Evolutionary conservation across 495 filamentous ascomycete species (phyloP), one percentile per base, ranked within the genome.

Genomic region (Hypoxylon fragiforme): DNA sequence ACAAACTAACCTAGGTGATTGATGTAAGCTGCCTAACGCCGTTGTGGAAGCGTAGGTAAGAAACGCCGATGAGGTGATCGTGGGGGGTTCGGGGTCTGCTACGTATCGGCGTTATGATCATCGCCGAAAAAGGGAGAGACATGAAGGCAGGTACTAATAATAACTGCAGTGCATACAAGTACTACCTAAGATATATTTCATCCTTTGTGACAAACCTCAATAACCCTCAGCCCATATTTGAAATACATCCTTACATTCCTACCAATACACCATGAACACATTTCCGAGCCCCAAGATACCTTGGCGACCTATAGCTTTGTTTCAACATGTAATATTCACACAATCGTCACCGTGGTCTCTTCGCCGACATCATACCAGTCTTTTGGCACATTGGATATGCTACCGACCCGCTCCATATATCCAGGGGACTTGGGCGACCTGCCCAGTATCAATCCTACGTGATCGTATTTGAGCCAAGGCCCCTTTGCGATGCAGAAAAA

Each of bases 291-390:
- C n/a, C n/a, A n/a, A n/a, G n/a, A n/a, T n/a, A n/a, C n/a, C n/a
- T n/a, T n/a, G n/a, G n/a, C n/a, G n/a, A n/a, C n/a, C n/a, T n/a
- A n/a, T n/a, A n/a, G n/a, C 40, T 11, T 5, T 28, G 1, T 45
- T 20, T 9, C 28, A 12, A 9, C 13, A 30, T n/a, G 16, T 28
- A n/a, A n/a, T n/a, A 37, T 11, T 20, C 46, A 56, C 36, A 57
- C 24, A 35, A 51, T 54, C 4, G 39, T 44, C n/a, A 60, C 38
- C 6, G 56, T 60, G 11, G 39, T 12, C 0, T 60, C 56, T 9
- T 48, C 38, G 7, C 49, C 56, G 12, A 50, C 38, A 0, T 52
- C 55, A 13, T 52, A 48, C 47, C 48, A 59, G n/a, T 52, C 55
- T 16, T 20, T 42, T 13, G 54, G 42, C 19, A 52, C 26, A 34